Percentiles rank a stretch among this genome's conserved stretches.
Conservation (phyloP, 352 stramenopile species). For the Phytophthora tubulina region DNA sequence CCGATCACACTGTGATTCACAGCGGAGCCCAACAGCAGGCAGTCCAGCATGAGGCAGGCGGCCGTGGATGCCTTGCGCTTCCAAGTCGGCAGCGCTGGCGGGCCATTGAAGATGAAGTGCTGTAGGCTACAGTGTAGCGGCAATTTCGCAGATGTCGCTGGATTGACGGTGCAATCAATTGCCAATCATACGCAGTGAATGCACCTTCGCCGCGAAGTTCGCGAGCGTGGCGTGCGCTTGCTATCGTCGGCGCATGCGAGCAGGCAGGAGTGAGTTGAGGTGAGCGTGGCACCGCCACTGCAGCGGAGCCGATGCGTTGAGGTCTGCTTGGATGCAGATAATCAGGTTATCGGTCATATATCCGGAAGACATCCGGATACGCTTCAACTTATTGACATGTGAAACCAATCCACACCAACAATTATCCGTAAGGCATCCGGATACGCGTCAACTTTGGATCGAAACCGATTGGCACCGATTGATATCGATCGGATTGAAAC, state of each 20-base stretch:
- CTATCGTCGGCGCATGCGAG: neutral
- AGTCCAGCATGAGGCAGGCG: neutral
- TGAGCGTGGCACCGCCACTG: constrained; percentile 1
- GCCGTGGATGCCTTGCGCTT: constrained; percentile 3
- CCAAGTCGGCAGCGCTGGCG: neutral
- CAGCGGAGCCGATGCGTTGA: neutral
- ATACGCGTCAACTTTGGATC: neutral
- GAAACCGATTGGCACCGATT: neutral
- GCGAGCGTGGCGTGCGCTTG: neutral
- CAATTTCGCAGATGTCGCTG: constrained; percentile 8
- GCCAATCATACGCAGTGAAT: too few species aligned
- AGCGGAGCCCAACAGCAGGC: neutral
- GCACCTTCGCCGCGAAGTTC: too few species aligned
- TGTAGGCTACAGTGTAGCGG: neutral
- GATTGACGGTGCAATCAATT: constrained; percentile 5
- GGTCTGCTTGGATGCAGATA: constrained; percentile 13
- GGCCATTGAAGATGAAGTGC: constrained; percentile 1
- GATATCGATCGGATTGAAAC: neutral
- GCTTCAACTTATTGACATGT: neutral
- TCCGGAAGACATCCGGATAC: neutral
- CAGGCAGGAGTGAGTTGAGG: constrained; percentile 4
- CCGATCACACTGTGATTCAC: neutral
- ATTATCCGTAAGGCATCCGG: neutral
- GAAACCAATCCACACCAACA: too few species aligned
- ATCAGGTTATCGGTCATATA: neutral